Evolutionary conservation across 1,284 basidiomycete genomes (phyloP), one percentile per base, ranked within the genome.

Genomic region (Phaffia rhodozyma): DNA sequence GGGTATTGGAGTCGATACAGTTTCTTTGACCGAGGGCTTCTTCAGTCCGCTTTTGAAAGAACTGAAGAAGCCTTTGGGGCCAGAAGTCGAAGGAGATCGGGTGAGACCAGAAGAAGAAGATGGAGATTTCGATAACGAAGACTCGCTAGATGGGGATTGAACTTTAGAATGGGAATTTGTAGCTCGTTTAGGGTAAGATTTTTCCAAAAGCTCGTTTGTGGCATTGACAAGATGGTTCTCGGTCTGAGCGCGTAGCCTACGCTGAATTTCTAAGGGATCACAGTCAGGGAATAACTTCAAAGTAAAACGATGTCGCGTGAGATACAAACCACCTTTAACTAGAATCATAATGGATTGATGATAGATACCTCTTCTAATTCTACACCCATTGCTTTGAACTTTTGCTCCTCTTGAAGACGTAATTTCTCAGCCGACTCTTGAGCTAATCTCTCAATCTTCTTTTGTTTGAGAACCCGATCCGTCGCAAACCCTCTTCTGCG

Each of bases 381-480:
- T 43, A 11, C 38, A 43, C 21, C 60, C 25, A 66, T 56, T 21
- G 13, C 16, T 1, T 51, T 21, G 20, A 48, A 18, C 23, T 66
- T 61, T 27, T 57, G 34, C 11, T 58, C 55, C 29, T 66, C 56
- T 16, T 29, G 49, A 2, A 43, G 72, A 82, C 71, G 67, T 27
- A 69, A 67, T 43, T 70, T 65, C 5, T 66, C 68, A 5, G 66
- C 61, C 67, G 74, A 72, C 32, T 66, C 59, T 34, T 61, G 38
- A 11, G 75, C 74, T 61, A 86, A 80, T 38, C 81, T 80, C 63
- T 91, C 85, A 16, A 85, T 85, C 70, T 84, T 82, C 70, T 93
- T 88, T 69, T 91, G 86, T 66, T 86, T 85, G 60, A 97, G 77
- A 65, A 97, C 94, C 59, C 93, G 83, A 72, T 97, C 92, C 11